Conservation (phyloP, 2,329 filamentous ascomycete species). For the Cladophialophora bantiana region DNA sequence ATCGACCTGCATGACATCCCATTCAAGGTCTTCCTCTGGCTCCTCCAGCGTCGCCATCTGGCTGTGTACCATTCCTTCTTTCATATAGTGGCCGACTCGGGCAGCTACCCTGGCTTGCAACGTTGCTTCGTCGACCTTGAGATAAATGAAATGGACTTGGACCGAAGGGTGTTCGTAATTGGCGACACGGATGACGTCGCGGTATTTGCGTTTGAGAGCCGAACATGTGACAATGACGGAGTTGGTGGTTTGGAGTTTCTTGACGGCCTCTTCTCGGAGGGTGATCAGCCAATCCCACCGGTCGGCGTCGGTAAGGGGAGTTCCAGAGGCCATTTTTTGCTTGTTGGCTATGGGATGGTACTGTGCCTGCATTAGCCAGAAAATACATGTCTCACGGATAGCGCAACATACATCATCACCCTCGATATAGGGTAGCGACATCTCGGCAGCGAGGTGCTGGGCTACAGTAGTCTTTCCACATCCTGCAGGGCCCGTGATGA, state of each 20-base stretch:
- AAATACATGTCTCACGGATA: slow-evolving; percentile 7
- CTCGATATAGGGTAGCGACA: slow-evolving; percentile 75
- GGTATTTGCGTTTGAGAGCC: slow-evolving; percentile 94
- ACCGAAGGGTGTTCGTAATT: slow-evolving; percentile 76
- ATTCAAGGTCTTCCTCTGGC: slow-evolving; percentile 70
- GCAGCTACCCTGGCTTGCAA: slow-evolving; percentile 76
- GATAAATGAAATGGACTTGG: slow-evolving; percentile 91
- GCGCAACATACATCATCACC: slow-evolving; percentile 72
- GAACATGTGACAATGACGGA: slow-evolving; percentile 97
- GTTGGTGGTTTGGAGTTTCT: slow-evolving; percentile 57
- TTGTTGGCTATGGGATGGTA: slow-evolving; percentile 71
- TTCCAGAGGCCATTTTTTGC: slow-evolving; percentile 86
- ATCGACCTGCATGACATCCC: slow-evolving; percentile 75
- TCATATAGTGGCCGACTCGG: slow-evolving; percentile 91
- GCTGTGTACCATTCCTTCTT: slow-evolving; percentile 90
- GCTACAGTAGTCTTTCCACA: slow-evolving; percentile 82
- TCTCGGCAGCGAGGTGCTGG: slow-evolving; percentile 65
- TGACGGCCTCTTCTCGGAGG: slow-evolving; percentile 69
- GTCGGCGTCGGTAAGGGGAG: slow-evolving; percentile 87
- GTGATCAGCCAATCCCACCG: slow-evolving; percentile 96
- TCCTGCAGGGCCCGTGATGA: slow-evolving; percentile 79
- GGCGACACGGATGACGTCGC: slow-evolving; percentile 85
- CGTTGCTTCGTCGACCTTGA: slow-evolving; percentile 76
- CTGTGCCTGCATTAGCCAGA: slow-evolving; percentile 42
- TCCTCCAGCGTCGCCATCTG: slow-evolving; percentile 89